These are phyloP conservation scores for Graphiopsis chlorocephala DNA, from an alignment of 2,329 filamentous ascomycete genomes.

Conservation along the genomic window DNA sequence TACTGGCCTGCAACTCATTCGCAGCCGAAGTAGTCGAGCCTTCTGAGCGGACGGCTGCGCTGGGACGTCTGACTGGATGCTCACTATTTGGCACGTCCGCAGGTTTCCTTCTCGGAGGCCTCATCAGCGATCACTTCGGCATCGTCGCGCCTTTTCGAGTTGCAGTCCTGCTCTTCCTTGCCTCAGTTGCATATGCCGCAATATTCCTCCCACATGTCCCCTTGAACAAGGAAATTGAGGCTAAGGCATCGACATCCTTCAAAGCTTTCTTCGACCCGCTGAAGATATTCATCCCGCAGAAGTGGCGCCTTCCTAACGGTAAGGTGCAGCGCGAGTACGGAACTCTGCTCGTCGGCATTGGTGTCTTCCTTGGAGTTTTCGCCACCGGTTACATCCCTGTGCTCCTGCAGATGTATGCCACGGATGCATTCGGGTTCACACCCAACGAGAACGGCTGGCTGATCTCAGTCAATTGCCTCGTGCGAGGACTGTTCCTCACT, in stretches of 20 bases:
- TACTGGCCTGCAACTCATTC: slow-evolving; percentile 66
- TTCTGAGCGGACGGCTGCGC: slow-evolving; percentile 59
- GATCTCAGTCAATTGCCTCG: slow-evolving; percentile 45
- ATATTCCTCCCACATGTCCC: slow-evolving; percentile 51
- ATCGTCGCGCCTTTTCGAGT: slow-evolving; percentile 64
- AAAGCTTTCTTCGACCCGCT: slow-evolving; percentile 62
- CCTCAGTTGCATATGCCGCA: slow-evolving; percentile 42
- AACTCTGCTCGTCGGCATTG: slow-evolving; percentile 61
- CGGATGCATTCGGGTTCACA: slow-evolving; percentile 44
- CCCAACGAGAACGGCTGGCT: slow-evolving; percentile 46
- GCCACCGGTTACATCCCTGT: slow-evolving; percentile 67
- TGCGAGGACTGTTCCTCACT: slow-evolving; percentile 46
- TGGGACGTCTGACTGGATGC: slow-evolving; percentile 64
- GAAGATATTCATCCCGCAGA: slow-evolving; percentile 59
- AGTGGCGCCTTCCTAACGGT: slow-evolving; percentile 52
- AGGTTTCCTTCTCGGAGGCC: slow-evolving; percentile 63
- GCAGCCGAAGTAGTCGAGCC: slow-evolving; percentile 64
- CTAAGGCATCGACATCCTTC: slow-evolving; percentile 38
- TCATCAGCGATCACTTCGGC: slow-evolving; percentile 61
- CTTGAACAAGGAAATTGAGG: slow-evolving; percentile 38
- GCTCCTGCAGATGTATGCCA: slow-evolving; percentile 52
- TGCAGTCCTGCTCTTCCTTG: slow-evolving; percentile 56
- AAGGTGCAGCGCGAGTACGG: slow-evolving; percentile 57
- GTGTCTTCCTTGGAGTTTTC: slow-evolving; percentile 66
- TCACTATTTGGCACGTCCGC: slow-evolving; percentile 66